Percentiles rank a stretch among this genome's conserved stretches.
These are phyloP conservation scores for Venturia oleaginea DNA, from an alignment of 2,329 filamentous ascomycete genomes.

Conservation along the genomic window DNA sequence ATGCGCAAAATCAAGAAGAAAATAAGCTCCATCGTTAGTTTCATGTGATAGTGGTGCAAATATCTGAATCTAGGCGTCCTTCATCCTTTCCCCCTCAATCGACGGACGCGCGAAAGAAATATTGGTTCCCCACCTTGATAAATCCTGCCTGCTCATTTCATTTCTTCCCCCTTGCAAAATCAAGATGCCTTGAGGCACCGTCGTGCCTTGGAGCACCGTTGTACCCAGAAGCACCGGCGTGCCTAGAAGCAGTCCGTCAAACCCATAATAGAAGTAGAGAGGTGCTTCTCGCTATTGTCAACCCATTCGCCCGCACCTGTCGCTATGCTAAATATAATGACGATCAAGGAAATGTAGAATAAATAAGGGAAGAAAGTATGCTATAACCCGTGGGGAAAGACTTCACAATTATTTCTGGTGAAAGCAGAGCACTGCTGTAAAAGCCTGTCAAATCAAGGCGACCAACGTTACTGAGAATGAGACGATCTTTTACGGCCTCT, in stretches of 20 bases:
- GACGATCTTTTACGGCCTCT: conserved; percentile 29
- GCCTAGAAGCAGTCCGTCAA: not conserved
- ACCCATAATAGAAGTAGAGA: not conserved
- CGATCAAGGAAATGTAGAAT: not conserved
- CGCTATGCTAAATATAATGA: conserved; percentile 12
- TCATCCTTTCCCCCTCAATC: not conserved
- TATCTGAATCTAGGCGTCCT: conserved; percentile 8
- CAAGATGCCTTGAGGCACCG: not conserved
- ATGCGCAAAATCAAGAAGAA: not conserved
- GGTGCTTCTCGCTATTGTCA: not conserved
- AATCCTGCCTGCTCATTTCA: not conserved
- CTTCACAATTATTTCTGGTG: not conserved
- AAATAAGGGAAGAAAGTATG: not conserved
- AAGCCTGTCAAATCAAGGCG: not conserved
- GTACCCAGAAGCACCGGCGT: not conserved
- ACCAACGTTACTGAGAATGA: conserved; percentile 6
- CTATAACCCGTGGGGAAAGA: not conserved
- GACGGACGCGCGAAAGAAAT: conserved; percentile 1
- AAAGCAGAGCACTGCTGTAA: not conserved
- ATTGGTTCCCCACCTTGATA: not conserved
- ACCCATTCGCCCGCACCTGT: conserved; percentile 1
- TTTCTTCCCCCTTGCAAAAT: not conserved
- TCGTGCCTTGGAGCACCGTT: not conserved
- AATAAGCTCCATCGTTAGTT: not conserved
- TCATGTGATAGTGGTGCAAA: conserved; percentile 14